Conservation (phyloP, 192 early-diverging fungal genomes). For the Cetraspora pellucida region DNA sequence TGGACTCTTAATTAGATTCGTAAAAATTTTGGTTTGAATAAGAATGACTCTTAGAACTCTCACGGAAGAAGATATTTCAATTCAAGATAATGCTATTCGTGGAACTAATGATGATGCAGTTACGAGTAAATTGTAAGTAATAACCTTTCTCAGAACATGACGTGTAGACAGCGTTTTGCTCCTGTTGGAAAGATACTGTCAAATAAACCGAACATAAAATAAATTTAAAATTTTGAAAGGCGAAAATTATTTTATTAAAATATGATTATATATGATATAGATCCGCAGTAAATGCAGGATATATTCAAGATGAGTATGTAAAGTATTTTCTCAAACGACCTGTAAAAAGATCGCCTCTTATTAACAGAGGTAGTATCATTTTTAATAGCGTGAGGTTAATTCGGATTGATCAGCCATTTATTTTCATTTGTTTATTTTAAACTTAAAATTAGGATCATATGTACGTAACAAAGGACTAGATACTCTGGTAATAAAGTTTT, state of each 20-base stretch:
- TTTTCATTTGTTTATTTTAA: not conserved
- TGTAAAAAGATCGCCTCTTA: constrained; percentile 81
- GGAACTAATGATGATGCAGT: constrained; percentile 94
- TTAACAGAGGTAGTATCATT: constrained; percentile 75
- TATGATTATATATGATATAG: constrained; percentile 40
- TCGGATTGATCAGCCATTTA: not conserved
- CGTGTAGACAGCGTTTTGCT: not conserved
- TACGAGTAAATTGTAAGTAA: constrained; percentile 72
- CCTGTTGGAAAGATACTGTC: too few relatives aligned
- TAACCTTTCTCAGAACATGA: not conserved
- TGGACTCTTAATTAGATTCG: too few relatives aligned
- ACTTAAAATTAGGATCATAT: constrained; percentile 64
- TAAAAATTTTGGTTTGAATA: too few relatives aligned
- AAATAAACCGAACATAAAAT: too few relatives aligned
- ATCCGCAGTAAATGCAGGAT: constrained; percentile 80
- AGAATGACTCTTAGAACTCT: not conserved
- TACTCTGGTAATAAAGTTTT: constrained; percentile 64
- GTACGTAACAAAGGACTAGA: constrained; percentile 73
- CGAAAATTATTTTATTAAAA: constrained; percentile 21
- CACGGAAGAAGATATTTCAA: constrained; percentile 11
- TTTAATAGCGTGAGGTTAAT: not conserved
- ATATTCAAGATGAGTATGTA: constrained; percentile 84
- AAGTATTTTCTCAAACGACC: constrained; percentile 75
- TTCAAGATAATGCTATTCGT: constrained; percentile 71
- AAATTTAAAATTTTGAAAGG: too few relatives aligned